Conservation (phyloP, 306 rosid species). For the Gleditsia sinensis region DNA sequence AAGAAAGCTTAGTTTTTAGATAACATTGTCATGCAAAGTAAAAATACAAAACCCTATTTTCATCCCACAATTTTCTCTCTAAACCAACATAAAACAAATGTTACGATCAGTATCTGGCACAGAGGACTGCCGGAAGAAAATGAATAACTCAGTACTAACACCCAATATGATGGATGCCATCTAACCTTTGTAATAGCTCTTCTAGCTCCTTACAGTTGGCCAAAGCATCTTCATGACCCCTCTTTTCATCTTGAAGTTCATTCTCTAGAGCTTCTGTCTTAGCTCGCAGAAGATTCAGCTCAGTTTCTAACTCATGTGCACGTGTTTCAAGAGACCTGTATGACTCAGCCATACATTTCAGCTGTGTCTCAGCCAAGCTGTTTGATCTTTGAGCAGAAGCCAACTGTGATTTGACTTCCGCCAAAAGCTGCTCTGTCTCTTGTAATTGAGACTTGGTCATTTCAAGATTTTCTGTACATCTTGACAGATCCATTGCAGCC, state of each 20-base stretch:
- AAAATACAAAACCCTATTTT: constrained; percentile 10
- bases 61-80: constrained; percentile 2
- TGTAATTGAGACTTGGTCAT: constrained; percentile 67
- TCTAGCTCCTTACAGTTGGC: constrained; percentile 72
- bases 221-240: constrained; percentile 67
- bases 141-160: constrained; percentile 19
- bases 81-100: constrained; percentile 19
- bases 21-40: background rate
- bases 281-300: constrained; percentile 57
- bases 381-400: constrained; percentile 78
- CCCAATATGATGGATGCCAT: background rate
- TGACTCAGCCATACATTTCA: constrained; percentile 97
- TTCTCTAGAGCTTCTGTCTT: constrained; percentile 68
- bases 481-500: constrained; percentile 58
- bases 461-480: constrained; percentile 73
- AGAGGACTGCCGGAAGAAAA: background rate
- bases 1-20: too few species aligned
- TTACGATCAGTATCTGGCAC: constrained; percentile 8
- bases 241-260: constrained; percentile 81
- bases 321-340: constrained; percentile 88
- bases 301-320: constrained; percentile 72
- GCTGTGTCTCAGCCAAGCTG: constrained; percentile 92
- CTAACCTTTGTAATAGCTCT: constrained; percentile 80
- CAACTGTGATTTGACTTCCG: constrained; percentile 76
- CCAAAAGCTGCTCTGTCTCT: constrained; percentile 87